A percentile compares a stretch with the other conserved stretches of the same genome.
phyloP scores from a whole-genome alignment of 208 protist species.

The Acanthamoeba triangularis region DNA sequence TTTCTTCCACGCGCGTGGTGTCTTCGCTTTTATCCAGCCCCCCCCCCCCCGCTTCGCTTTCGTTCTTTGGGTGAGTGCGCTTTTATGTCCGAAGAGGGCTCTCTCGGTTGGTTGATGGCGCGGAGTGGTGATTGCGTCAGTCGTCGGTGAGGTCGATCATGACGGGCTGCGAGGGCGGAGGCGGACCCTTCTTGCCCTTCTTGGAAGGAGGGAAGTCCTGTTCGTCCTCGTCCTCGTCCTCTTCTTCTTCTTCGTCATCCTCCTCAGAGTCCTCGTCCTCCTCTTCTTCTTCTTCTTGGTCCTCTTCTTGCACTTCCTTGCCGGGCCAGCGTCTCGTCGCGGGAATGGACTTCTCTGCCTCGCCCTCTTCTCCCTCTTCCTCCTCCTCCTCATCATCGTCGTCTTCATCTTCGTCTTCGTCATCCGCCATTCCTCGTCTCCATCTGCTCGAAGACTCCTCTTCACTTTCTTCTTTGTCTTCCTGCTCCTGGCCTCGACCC shows the following conservation, averaged over 20 bases:
- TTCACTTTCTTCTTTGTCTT: not conserved
- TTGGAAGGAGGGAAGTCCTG: not conserved
- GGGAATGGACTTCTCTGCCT: not conserved
- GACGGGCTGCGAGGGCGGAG: slow-evolving; percentile 10
- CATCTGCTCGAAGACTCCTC: not conserved
- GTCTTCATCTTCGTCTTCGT: not conserved
- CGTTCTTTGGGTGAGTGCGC: no score
- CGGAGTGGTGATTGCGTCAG: not conserved
- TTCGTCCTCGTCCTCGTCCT: not conserved
- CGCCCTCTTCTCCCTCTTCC: not conserved
- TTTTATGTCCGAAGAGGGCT: no score
- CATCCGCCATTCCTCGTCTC: not conserved
- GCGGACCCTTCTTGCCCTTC: slow-evolving; percentile 6
- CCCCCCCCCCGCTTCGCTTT: no score
- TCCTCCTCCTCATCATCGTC: not conserved
- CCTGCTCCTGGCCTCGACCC: not conserved
- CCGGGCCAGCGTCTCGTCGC: not conserved
- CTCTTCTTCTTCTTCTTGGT: not conserved
- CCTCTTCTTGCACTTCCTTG: not conserved
- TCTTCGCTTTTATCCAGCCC: no score
- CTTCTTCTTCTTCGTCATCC: not conserved
- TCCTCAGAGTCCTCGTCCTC: not conserved
- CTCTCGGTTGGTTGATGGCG: no score
- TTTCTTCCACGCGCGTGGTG: no score
- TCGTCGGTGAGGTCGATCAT: slow-evolving; percentile 47